Conservation (phyloP, 371 early-diverging fungal species). For the Mortierella sp. region DNA sequence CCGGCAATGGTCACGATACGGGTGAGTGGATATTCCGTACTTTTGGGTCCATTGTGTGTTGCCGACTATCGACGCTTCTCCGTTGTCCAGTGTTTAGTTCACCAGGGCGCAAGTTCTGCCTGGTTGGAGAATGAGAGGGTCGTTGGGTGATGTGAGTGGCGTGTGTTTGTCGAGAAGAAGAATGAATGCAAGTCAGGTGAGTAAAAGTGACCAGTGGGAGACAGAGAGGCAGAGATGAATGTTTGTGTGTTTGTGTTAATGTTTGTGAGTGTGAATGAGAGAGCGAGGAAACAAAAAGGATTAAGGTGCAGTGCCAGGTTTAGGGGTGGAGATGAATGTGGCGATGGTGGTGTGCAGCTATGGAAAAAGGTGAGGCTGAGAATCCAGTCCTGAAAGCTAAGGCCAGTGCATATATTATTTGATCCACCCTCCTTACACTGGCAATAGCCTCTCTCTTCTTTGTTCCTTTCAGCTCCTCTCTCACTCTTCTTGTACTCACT, state of each 20-base stretch:
- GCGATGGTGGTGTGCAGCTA: neutral
- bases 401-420: neutral
- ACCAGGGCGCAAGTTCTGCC: neutral
- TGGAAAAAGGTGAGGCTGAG: neutral
- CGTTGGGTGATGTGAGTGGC: neutral
- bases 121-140: neutral
- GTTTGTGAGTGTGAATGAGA: neutral
- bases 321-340: neutral
- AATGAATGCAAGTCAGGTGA: too few species aligned
- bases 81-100: neutral
- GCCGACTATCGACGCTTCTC: neutral
- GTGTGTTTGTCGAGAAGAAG: too few species aligned
- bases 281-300: neutral
- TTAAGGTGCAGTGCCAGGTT: too few species aligned
- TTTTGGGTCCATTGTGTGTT: neutral
- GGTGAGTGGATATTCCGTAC: neutral
- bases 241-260: neutral
- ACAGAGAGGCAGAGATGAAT: too few species aligned
- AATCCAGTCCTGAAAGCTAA: neutral
- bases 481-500: too few species aligned
- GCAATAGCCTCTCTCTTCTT: too few species aligned
- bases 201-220: too few species aligned
- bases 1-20: neutral
- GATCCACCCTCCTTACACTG: too few species aligned
- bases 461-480: too few species aligned